A percentile compares a stretch with the other conserved stretches of the same genome.
Conservation (phyloP, 352 stramenopile genomes). For the Phytophthora pinifolia region DNA sequence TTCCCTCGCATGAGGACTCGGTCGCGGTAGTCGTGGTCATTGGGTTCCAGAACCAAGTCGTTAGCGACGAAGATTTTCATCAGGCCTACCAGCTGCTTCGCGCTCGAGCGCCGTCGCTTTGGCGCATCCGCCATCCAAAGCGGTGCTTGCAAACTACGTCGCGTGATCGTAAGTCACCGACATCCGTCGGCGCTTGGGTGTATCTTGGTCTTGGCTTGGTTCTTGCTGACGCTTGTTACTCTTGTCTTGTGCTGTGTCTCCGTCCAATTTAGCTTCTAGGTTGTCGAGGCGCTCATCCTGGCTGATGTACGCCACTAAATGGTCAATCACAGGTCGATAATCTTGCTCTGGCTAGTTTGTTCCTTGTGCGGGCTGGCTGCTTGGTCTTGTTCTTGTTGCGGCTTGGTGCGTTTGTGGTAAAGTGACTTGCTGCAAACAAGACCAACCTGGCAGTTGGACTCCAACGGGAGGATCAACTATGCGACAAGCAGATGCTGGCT, state of each 20-base stretch:
- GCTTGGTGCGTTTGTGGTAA: background rate
- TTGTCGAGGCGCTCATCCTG: constrained; percentile 6
- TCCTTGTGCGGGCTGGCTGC: background rate
- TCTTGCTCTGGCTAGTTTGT: background rate
- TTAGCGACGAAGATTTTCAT: background rate
- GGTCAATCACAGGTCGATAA: constrained; percentile 7
- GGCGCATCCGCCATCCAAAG: background rate
- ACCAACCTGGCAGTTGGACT: no score
- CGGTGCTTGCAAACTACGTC: background rate
- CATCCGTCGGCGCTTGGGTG: background rate
- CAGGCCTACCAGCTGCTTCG: background rate
- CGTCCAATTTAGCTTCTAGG: background rate
- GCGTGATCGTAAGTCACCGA: constrained; percentile 3
- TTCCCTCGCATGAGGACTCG: constrained; percentile 2
- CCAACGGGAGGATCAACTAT: no score
- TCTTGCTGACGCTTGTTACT: background rate
- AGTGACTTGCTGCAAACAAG: no score
- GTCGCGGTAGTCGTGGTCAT: constrained; percentile 5
- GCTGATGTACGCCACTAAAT: constrained; percentile 1
- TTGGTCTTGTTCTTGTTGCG: background rate
- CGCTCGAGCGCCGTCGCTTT: constrained; percentile 2
- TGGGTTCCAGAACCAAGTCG: background rate
- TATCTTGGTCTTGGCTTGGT: background rate
- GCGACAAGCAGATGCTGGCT: no score
- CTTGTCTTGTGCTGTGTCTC: background rate